Evolutionary conservation across 805 yeast species (phyloP), one percentile per base, ranked within the genome.

Genomic region (Henningerozyma blattae): DNA sequence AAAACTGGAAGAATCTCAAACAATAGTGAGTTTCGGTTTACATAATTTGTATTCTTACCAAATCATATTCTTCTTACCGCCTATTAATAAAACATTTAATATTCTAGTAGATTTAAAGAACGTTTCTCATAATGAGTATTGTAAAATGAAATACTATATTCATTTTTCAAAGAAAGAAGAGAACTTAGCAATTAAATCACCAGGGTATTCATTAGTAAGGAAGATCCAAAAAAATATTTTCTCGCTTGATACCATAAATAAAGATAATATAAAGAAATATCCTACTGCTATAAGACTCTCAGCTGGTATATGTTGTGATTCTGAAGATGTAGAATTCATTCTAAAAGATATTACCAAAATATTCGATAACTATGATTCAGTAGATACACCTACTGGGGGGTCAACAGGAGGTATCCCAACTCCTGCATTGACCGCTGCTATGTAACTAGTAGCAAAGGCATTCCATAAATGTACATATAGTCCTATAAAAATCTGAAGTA

Each of bases 21-120:
- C n/a, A 6, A 41, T 41, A 25, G 50, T 54, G 3, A 42, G 38
- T 15, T 37, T 54, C 3, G 52, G 51, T 15, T 22, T 54, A 22
- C 59, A 54, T 31, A 51, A 50, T 33, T 34, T 54, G 16, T 45
- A 47, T 32, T 54, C 48, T 32, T 54, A 51, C 34, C 56, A 51
- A 34, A 30, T 54, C n/a, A 39, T 47, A 4, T 54, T 52, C 33
- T 39, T 46, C 28, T 50, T 50, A 28, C 42, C 50, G 4, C 46
- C 41, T 30, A 32, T 43, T n/a, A 52, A 46, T 7, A 45, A 48
- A 5, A 52, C 50, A 33, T 44, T 54, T 18, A 44, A 50, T 4
- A 30, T 54, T 7, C 41, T 47, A 4, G 46, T 54, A 14, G 59
- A 54, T 34, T 28, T 54, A 32, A 49, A 49, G 30, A 46, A 45